phyloP scores from a whole-genome alignment of 768 basidiomycete genomes.

The Astraeus odoratus region DNA sequence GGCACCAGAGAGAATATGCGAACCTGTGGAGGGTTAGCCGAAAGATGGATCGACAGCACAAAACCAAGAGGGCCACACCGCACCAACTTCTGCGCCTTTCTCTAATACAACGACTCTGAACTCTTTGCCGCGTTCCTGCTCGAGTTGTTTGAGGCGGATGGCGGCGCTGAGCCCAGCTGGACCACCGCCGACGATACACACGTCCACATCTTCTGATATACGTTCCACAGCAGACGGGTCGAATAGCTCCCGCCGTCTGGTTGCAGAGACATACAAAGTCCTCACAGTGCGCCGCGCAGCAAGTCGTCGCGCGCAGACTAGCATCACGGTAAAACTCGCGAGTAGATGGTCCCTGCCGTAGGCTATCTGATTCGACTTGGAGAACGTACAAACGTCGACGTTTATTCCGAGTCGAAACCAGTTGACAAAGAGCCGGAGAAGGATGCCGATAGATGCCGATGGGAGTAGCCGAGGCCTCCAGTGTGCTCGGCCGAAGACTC shows the following conservation, averaged over 20 bases:
- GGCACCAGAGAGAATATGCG: constrained; percentile 93
- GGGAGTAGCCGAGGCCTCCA: too few relatives aligned
- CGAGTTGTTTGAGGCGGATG: constrained; percentile 90
- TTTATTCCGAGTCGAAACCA: too few relatives aligned
- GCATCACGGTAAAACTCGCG: constrained; percentile 1
- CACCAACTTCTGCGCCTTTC: constrained; percentile 90
- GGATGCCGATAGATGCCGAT: too few relatives aligned
- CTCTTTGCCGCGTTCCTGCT: constrained; percentile 69
- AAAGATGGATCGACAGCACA: neutral
- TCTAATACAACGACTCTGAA: constrained; percentile 91
- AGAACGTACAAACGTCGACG: neutral
- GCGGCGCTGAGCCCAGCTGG: constrained; percentile 96
- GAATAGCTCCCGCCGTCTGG: constrained; percentile 29
- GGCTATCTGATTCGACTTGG: neutral
- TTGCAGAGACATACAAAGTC: constrained; percentile 11
- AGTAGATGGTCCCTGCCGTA: neutral
- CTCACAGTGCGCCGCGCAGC: constrained; percentile 5
- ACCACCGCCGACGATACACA: constrained; percentile 94
- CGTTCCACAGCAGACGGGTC: constrained; percentile 66
- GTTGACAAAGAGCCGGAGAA: too few relatives aligned
- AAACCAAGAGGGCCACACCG: constrained; percentile 22
- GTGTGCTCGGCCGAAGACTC: too few relatives aligned
- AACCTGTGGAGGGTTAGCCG: constrained; percentile 42
- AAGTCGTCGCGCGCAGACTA: constrained; percentile 5
- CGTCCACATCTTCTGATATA: constrained; percentile 88